phyloP scores from a whole-genome alignment of 768 basidiomycete species.

The Lentinula boryana region DNA sequence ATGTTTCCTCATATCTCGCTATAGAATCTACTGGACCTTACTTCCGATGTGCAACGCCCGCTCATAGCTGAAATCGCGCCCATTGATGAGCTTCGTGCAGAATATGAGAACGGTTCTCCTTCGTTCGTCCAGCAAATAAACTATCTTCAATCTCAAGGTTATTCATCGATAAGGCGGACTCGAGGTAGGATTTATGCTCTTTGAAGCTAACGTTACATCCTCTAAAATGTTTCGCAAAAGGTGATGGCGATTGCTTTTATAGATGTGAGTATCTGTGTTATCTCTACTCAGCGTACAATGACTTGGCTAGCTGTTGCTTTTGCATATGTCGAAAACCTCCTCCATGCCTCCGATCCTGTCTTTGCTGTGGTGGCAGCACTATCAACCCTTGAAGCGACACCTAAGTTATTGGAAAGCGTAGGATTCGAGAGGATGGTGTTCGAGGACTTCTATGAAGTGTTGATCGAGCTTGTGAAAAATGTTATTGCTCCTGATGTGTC shows the following conservation, averaged over 20 bases:
- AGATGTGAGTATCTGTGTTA: conserved; percentile 47
- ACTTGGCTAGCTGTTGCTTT: conserved; percentile 64
- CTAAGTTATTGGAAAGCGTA: conserved; percentile 43
- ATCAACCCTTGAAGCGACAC: conserved; percentile 44
- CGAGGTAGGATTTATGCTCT: conserved; percentile 45
- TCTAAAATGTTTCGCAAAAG: conserved; percentile 21
- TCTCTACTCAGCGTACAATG: conserved; percentile 11
- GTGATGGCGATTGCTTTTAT: conserved; percentile 92
- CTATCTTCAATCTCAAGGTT: conserved; percentile 59
- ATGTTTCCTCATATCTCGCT: neutral
- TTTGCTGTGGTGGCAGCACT: conserved; percentile 44
- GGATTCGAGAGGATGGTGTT: conserved; percentile 66
- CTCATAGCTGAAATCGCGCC: conserved; percentile 50
- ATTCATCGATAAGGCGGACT: conserved; percentile 58
- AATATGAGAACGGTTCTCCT: conserved; percentile 58
- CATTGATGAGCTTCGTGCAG: conserved; percentile 50
- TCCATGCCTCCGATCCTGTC: conserved; percentile 38
- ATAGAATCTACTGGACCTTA: conserved; percentile 35
- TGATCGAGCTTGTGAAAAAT: conserved; percentile 44
- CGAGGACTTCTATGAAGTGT: conserved; percentile 70
- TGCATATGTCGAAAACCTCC: conserved; percentile 70
- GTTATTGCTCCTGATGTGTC: conserved; percentile 31
- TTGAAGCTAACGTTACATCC: neutral
- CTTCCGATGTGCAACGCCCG: conserved; percentile 32
- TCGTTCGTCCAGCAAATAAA: conserved; percentile 73